Conservation (phyloP, 2,329 filamentous ascomycete genomes). For the Aspergillus aculeatus region DNA sequence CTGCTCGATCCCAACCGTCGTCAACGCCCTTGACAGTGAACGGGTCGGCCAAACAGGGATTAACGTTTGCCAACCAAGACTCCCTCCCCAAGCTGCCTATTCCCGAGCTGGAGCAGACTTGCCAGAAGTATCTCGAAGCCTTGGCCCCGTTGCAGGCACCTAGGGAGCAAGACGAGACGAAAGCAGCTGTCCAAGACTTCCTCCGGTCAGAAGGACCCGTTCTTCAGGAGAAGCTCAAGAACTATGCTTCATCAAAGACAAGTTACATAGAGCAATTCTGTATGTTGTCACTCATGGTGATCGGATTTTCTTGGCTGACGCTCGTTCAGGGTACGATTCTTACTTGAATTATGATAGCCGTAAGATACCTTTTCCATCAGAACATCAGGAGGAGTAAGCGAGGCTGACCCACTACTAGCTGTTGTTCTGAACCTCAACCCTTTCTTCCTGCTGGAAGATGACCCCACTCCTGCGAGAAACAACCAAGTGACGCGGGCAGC, state of each 20-base stretch:
- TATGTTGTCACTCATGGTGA: constrained; percentile 50
- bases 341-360: constrained; percentile 96
- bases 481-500: constrained; percentile 95
- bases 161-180: constrained; percentile 80
- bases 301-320: constrained; percentile 7
- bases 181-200: constrained; percentile 78
- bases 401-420: constrained; percentile 41
- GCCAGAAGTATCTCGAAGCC: constrained; percentile 74
- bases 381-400: not conserved
- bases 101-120: constrained; percentile 76
- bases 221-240: constrained; percentile 83
- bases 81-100: constrained; percentile 89
- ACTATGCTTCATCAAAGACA: constrained; percentile 84
- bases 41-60: constrained; percentile 58
- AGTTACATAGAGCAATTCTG: constrained; percentile 99
- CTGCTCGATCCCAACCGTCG: constrained; percentile 28
- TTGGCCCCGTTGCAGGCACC: constrained; percentile 76
- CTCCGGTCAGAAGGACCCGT: constrained; percentile 75
- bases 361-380: constrained; percentile 27
- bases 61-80: constrained; percentile 88
- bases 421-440: constrained; percentile 97
- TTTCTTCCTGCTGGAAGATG: constrained; percentile 95
- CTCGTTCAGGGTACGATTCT: constrained; percentile 84
- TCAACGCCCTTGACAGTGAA: constrained; percentile 15
- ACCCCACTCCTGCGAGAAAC: constrained; percentile 92